Base-by-base conservation (phyloP, 73 alveolate genomes). In the Diophrys appendiculata region DNA sequence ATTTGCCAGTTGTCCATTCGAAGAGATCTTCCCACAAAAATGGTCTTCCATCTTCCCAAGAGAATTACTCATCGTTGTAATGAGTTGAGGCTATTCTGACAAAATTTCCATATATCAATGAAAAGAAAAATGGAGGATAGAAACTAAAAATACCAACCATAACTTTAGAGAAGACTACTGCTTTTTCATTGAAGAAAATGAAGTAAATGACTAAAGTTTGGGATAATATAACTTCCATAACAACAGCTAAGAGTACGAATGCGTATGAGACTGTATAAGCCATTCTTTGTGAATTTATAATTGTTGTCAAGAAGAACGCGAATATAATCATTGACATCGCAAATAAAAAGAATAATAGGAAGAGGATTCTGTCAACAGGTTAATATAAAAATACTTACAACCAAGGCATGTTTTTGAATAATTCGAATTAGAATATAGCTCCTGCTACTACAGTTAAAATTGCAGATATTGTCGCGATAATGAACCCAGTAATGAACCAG, bases 201-300 rank as follows among this genome's bases (percentile, higher is more conserved):
- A 84, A 53, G 75, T 75, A 65, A 54, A 60, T 43, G 60, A 84
- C 65, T 11, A 81, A 67, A 26, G 68, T 13, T n/a, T 84, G 31
- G 13, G 88, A 32, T 52, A 84, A 25, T 34, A 78, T 84, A 30
- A 84, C 13, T 43, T 77, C 84, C 31, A 76, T 8, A 0, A 84
- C 78, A 24, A 78, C 54, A 2, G 75, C 69, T 2, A 84, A 14
- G 27, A 84, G 83, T 3, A 77, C 69, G 26, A 84, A 35, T 8
- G 88, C 68, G 52, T 72, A 84, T 24, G 77, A 64, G n/a, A 65
- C 77, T 31, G 85, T 84, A 64, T 77, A 77, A 28, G 92, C 92
- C 27, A 77, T 24, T 32, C 60, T 64, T 29, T 73, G 83, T 1
- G 83, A 65, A 13, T 52, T 25, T 22, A 77, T 34, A 11, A 77